Conservation (phyloP, 2,329 filamentous ascomycete species). For the Stagonosporopsis cucurbitacearum region DNA sequence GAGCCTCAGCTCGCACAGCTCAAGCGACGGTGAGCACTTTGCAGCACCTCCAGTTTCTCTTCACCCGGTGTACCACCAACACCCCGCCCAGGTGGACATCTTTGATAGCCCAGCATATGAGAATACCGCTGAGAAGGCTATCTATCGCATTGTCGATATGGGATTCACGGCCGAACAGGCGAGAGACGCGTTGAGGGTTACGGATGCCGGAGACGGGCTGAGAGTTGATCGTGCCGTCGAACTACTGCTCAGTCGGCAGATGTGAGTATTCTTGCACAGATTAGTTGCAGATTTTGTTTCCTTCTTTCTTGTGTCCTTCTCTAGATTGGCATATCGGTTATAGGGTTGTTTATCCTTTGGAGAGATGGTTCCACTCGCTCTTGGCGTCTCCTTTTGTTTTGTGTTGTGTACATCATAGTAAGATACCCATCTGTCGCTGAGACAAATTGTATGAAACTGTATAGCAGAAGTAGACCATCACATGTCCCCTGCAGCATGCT, state of each 20-base stretch:
- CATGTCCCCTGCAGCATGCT: background rate
- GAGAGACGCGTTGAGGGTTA: conserved; percentile 63
- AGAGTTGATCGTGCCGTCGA: conserved; percentile 64
- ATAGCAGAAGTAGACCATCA: background rate
- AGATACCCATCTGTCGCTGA: conserved; percentile 15
- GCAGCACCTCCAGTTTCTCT: conserved; percentile 7
- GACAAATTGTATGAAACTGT: background rate
- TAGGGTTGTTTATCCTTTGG: background rate
- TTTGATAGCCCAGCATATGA: conserved; percentile 47
- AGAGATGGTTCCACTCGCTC: background rate
- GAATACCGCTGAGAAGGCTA: conserved; percentile 64
- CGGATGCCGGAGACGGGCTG: conserved; percentile 66
- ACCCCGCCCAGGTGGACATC: conserved; percentile 41
- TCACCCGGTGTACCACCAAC: conserved; percentile 36
- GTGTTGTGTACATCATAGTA: conserved; percentile 1
- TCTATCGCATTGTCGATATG: conserved; percentile 64
- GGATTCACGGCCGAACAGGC: conserved; percentile 64
- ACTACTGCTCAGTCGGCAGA: conserved; percentile 52
- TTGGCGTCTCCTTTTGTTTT: background rate
- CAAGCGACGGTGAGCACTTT: conserved; percentile 2
- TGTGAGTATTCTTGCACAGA: background rate
- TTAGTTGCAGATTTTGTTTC: background rate
- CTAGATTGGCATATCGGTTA: background rate
- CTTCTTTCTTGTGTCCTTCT: background rate
- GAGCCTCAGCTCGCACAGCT: conserved; percentile 9